phyloP scores from a whole-genome alignment of 331 rosid genomes.

The Quercus phellos region DNA sequence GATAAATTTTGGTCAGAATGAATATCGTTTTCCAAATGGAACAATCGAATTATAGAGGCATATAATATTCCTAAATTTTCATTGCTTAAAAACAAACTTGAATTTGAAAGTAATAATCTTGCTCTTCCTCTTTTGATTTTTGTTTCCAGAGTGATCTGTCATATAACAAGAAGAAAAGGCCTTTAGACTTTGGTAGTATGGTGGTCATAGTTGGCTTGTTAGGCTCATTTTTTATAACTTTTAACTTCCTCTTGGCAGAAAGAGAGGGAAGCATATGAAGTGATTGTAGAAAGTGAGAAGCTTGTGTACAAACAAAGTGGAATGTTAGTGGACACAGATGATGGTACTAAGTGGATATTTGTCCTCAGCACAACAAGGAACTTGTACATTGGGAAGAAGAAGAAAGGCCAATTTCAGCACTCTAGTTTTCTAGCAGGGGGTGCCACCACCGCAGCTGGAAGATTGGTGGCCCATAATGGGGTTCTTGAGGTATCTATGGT shows the following conservation, averaged over 20 bases:
- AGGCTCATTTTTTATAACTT: no score
- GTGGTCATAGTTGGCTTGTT: no score
- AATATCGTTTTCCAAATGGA: no score
- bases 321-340: constrained; percentile 36
- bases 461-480: constrained; percentile 64
- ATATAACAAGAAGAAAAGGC: no score
- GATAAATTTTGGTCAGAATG: no score
- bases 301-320: constrained; percentile 54
- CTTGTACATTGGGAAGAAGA: constrained; percentile 63
- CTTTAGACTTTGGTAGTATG: no score
- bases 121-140: no score
- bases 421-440: constrained; percentile 89
- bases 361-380: constrained; percentile 57
- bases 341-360: constrained; percentile 80
- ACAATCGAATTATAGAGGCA: no score
- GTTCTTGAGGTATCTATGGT: constrained; percentile 45
- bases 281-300: constrained; percentile 46
- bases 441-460: constrained; percentile 73
- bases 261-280: constrained; percentile 74
- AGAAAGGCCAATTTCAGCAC: constrained; percentile 76
- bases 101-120: no score
- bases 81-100: no score
- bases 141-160: no score
- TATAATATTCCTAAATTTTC: no score
- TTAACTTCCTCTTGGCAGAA: constrained; percentile 31